Evolutionary conservation across 345 rosid species (phyloP).

Genomic region (Ricinus communis): DNA sequence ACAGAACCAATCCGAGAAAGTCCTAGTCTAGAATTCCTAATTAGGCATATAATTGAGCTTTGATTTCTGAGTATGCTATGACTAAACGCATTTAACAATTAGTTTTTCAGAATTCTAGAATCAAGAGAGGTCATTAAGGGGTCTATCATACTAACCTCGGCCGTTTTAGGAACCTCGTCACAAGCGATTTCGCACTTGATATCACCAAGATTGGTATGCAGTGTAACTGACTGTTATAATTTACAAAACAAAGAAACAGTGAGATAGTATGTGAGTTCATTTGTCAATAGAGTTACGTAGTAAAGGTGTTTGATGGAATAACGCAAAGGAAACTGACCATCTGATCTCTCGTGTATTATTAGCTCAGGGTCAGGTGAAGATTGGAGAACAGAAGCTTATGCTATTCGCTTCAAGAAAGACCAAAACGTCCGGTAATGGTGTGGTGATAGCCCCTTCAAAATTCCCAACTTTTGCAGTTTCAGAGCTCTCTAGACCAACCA

Average conservation of each 20-base stretch:
- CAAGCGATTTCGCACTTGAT: conserved; percentile 96
- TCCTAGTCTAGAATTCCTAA: not conserved
- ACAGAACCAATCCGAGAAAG: not conserved
- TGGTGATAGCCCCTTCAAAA: not conserved
- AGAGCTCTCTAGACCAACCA: no score
- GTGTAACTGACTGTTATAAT: conserved; percentile 73
- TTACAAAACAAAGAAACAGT: not conserved
- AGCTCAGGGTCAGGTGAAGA: not conserved
- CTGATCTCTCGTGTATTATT: no score
- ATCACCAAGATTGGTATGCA: conserved; percentile 96
- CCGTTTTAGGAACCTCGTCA: conserved; percentile 87
- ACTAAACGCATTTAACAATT: not conserved
- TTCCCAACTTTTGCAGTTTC: not conserved
- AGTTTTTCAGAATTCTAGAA: no score
- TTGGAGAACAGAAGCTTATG: not conserved
- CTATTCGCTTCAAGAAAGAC: not conserved
- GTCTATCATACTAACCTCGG: conserved; percentile 73
- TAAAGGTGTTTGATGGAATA: conserved; percentile 5
- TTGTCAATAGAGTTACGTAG: not conserved
- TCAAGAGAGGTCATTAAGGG: no score
- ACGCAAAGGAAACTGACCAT: conserved; percentile 14
- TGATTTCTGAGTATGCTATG: not conserved
- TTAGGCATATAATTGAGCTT: not conserved
- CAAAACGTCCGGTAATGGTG: no score
- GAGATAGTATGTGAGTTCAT: not conserved